phyloP scores from a whole-genome alignment of 331 rosid species.

The Rhamnella rubrinervis region DNA sequence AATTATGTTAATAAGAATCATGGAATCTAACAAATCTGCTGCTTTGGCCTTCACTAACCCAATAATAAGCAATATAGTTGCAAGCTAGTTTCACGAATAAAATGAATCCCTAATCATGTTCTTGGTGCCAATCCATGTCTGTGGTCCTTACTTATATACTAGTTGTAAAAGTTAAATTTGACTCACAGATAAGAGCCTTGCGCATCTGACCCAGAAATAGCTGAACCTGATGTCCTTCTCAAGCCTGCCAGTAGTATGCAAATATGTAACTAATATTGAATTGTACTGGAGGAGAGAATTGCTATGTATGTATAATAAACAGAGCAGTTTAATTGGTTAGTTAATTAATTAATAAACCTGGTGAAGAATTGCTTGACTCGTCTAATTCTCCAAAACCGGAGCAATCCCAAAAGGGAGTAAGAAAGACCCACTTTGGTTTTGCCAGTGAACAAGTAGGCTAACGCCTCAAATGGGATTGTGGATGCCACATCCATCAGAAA shows the following conservation, averaged over 20 bases:
- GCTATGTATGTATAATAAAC: background rate
- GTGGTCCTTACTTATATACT: background rate
- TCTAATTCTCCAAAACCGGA: conserved; percentile 82
- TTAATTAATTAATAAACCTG: conserved; percentile 38
- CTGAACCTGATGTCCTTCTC: conserved; percentile 95
- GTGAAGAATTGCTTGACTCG: conserved; percentile 80
- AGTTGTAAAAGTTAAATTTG: background rate
- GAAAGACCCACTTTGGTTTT: conserved; percentile 43
- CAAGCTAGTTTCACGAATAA: too few species aligned
- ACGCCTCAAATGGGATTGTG: conserved; percentile 67
- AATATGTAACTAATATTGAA: background rate
- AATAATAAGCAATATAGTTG: too few species aligned
- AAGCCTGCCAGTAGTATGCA: conserved; percentile 43
- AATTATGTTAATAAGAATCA: too few species aligned
- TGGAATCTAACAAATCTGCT: too few species aligned
- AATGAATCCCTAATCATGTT: too few species aligned
- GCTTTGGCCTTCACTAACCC: too few species aligned
- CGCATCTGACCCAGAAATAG: conserved; percentile 86
- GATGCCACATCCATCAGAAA: conserved; percentile 91
- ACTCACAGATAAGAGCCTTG: conserved; percentile 80
- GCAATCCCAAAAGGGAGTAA: conserved; percentile 66
- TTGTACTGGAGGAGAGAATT: background rate
- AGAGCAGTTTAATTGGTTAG: background rate
- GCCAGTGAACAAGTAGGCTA: conserved; percentile 55
- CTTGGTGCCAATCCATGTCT: too few species aligned